Evolutionary conservation across 306 rosid genomes (phyloP).

Genomic region (Quercus glauca): DNA sequence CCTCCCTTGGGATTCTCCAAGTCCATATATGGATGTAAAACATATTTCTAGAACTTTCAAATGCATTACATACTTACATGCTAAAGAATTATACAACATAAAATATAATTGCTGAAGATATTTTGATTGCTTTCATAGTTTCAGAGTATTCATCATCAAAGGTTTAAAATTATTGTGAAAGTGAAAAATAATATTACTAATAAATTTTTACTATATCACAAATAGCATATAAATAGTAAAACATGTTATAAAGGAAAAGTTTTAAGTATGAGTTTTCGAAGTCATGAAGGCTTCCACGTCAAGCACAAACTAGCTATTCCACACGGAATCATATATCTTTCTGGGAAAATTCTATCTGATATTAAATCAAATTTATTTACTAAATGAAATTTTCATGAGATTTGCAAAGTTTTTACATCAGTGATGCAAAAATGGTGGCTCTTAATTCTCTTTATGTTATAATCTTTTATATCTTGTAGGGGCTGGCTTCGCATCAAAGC

Average conservation of each 20-base stretch:
- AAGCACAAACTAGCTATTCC: background rate
- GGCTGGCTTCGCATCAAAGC: slow-evolving; percentile 53
- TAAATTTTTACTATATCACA: background rate
- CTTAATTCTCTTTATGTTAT: background rate
- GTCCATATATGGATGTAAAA: no score
- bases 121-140: background rate
- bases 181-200: background rate
- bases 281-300: background rate
- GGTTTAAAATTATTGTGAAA: background rate
- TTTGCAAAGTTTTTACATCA: no score
- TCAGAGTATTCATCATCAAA: background rate
- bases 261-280: background rate
- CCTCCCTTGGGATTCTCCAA: no score
- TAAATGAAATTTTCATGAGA: no score
- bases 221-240: background rate
- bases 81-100: no score
- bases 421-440: background rate
- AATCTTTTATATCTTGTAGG: slow-evolving; percentile 20
- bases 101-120: background rate
- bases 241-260: background rate
- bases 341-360: background rate
- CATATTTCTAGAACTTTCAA: no score
- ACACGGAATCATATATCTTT: background rate
- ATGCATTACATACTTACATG: no score
- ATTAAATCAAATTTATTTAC: no score